phyloP scores from a whole-genome alignment of 257 asterid genomes.

The Solanum virginianum region DNA sequence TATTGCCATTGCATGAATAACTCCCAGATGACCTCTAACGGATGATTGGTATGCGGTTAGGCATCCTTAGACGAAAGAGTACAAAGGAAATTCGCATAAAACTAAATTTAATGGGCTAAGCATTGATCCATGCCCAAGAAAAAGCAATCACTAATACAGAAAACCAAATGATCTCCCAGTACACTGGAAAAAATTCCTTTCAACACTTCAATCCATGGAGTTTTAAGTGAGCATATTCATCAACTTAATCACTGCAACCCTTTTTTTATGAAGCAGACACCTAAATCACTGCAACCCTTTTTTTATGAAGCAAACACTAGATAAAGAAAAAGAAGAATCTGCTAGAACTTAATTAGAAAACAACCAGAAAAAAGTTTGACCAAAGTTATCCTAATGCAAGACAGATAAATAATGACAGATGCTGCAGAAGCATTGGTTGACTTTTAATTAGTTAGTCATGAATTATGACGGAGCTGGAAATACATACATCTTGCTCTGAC shows the following conservation, averaged over 20 bases:
- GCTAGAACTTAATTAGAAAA: neutral
- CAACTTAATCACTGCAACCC: neutral
- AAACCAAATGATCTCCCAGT: neutral
- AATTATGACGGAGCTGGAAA: slow-evolving; percentile 1
- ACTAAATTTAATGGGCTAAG: neutral
- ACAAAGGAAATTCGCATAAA: neutral
- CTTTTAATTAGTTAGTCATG: neutral
- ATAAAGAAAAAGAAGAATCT: neutral
- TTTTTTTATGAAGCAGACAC: neutral
- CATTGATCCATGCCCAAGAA: neutral
- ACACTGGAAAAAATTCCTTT: neutral
- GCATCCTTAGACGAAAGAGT: neutral
- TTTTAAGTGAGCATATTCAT: neutral
- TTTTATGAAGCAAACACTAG: neutral
- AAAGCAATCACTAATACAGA: neutral
- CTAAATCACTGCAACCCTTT: neutral
- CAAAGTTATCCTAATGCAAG: neutral
- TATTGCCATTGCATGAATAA: neutral
- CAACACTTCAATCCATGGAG: neutral
- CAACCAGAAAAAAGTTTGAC: neutral
- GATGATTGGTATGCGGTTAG: neutral
- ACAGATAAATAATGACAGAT: neutral
- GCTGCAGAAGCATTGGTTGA: neutral
- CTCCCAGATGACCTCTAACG: neutral
- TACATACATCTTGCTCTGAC: slow-evolving; percentile 76